A percentile compares a stretch with the other conserved stretches of the same genome.
These are phyloP conservation scores for Astrothelium macrocarpum DNA, from an alignment of 495 filamentous ascomycete species.

Conservation along the genomic window DNA sequence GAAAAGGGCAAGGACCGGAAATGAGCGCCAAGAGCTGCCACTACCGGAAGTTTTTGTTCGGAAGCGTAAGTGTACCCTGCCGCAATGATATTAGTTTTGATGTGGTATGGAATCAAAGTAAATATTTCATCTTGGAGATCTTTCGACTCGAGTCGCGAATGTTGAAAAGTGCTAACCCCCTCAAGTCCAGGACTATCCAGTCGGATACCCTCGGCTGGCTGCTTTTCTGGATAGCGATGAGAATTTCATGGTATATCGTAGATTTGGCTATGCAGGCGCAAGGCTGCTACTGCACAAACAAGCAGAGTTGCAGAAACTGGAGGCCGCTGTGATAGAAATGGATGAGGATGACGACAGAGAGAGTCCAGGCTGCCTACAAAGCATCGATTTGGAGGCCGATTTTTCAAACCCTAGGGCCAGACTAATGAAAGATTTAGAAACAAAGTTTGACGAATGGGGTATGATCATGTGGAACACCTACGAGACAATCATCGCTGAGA, in stretches of 20 bases:
- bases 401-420: neutral
- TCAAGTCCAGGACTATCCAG: conserved; percentile 13
- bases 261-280: conserved; percentile 26
- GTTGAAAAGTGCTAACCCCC: neutral
- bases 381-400: conserved; percentile 3
- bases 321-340: conserved; percentile 19
- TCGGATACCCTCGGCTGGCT: conserved; percentile 19
- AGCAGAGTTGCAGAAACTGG: conserved; percentile 22
- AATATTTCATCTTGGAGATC: neutral
- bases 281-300: conserved; percentile 26
- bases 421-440: conserved; percentile 5
- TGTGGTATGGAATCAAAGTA: neutral
- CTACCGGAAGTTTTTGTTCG: neutral
- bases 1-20: neutral
- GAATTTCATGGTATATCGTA: conserved; percentile 16
- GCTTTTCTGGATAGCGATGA: conserved; percentile 20
- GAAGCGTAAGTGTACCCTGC: neutral
- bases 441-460: conserved; percentile 3
- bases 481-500: neutral
- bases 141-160: neutral
- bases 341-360: conserved; percentile 12
- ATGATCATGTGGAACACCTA: neutral
- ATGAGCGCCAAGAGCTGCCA: neutral
- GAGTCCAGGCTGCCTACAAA: conserved; percentile 4
- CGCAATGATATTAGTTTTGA: neutral